Conservation (phyloP, 1,139 yeast species). For the Suhomyces coccinellae region DNA sequence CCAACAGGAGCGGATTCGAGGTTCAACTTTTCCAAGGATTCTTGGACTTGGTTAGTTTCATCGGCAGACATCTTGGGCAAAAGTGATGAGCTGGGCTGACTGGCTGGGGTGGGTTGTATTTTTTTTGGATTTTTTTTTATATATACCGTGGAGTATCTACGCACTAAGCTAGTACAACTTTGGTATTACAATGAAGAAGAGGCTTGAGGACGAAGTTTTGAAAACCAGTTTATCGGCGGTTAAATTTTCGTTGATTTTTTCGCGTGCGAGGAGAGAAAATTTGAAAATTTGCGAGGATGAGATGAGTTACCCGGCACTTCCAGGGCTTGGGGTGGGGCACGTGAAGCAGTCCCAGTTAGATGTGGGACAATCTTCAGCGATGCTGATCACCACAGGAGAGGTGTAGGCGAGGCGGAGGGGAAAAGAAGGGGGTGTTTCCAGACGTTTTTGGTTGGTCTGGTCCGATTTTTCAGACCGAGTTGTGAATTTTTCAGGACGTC, state of each 20-base stretch:
- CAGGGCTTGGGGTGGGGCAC: neutral
- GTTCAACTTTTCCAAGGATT: conserved; percentile 57
- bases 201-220: conserved; percentile 10
- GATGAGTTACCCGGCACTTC: conserved; percentile 14
- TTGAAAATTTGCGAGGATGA: conserved; percentile 10
- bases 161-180: conserved; percentile 9
- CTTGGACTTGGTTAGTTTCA: conserved; percentile 53
- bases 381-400: neutral
- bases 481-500: too few species aligned
- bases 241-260: conserved; percentile 9
- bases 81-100: conserved; percentile 4
- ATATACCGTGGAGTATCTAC: conserved; percentile 9
- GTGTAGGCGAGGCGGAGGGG: neutral
- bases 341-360: neutral
- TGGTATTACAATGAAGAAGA: conserved; percentile 9
- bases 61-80: conserved; percentile 43
- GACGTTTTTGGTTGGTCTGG: too few species aligned
- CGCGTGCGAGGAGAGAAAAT: conserved; percentile 8
- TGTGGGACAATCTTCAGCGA: neutral
- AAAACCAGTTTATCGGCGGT: conserved; percentile 8
- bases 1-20: conserved; percentile 32
- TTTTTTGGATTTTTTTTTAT: conserved; percentile 18
- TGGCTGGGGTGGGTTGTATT: conserved; percentile 8
- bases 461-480: too few species aligned
- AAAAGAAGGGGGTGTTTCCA: too few species aligned